Base-by-base conservation (phyloP, 768 basidiomycete genomes). In the Hydnomerulius pinastri region DNA sequence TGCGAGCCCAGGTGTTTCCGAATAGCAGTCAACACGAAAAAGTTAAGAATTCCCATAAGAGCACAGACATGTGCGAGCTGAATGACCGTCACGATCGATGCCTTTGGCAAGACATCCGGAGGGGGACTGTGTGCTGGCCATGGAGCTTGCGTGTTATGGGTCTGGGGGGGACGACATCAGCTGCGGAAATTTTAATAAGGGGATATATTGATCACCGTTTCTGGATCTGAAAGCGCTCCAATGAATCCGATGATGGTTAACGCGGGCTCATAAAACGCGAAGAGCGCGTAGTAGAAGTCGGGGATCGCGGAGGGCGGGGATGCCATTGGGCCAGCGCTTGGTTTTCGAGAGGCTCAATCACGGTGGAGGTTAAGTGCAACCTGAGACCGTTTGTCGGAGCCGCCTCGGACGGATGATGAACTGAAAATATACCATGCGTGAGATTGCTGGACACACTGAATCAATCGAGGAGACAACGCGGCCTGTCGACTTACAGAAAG, bases 31-130 rank as follows among this genome's bases (percentile, higher is more conserved):
- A 91, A 77, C 39, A 90, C 67, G 65, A 83, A 89, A 50, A 82
- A 59, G 61, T 90, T 90, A 50, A 90, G 62, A 49, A 87, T 59
- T 11, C 89, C 89, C 55, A 90, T 66, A 23, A 91, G 81, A 33
- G 81, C 86, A 57, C 87, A 88, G 43, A 87, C 87, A 57, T 90
- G 85, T 2, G 84, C 87, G 46, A 91, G 83, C 61, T 91, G 89
- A 39, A 86, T 68, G 53, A 87, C 71, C 1, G 86, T 87, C 42
- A 90, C 85, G 20, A 80, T 65, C 11, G 87, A 83, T 1, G 88
- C 87, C 28, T 61, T 75, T 1, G 84, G 81, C 15, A 88, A 73
- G 27, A 61, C 45, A 2, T 68, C 59, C 13, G 80, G 78, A 29
- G 86, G 81, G 6, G 71, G 62, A 35, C 56, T 69, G 49, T 70